Evolutionary conservation across 345 rosid genomes (phyloP), one percentile per base, ranked within the genome.

Genomic region (Sisymbrium altissimum): DNA sequence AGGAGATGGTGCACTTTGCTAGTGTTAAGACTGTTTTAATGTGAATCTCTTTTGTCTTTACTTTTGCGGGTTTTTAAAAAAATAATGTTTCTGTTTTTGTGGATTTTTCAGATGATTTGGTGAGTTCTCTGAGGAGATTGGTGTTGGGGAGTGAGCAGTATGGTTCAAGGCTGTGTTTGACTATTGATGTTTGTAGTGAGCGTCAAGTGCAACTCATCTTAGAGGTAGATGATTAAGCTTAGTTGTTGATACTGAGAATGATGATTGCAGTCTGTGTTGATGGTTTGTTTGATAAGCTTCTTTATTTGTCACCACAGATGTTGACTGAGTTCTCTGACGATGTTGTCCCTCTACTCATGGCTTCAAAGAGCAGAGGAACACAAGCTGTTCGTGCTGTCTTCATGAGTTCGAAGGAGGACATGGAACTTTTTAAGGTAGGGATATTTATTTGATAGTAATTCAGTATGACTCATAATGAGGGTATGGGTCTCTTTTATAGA

Each of bases 181-280:
- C 82, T 60, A 84, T 91, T 62, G 97, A 91, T 57, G 90, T 89
- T 70, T 91, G 95, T 63, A 91, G 92, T 70, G 95, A 91, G 72
- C 90, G 87, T 40, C 98, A 91, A 78, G 89, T 80, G 46, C 90
- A 87, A 72, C 93, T 91, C 35, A 83, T 79, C 17, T 38, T 84
- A 62, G 86, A 86, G 96, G 98, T 94, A 78, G 64, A 59, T 62
- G 23, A 52, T 54, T 7, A 48, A 32, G n/a, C 60, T 21, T 43
- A 17, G 49, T 55, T 43, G 49, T 55, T 43, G 38, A 45, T 33
- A 60, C 43, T 29, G 33, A 9, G 12, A 12, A 50, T 1, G 2
- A 32, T 58, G 1, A 29, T 39, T 33, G 25, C 4, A 29, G 19
- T 66, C n/a, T 30, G 25, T 48, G 25, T 41, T 2, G 62, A 48